phyloP scores from a whole-genome alignment of 1,139 yeast genomes.

The Diutina sp. region DNA sequence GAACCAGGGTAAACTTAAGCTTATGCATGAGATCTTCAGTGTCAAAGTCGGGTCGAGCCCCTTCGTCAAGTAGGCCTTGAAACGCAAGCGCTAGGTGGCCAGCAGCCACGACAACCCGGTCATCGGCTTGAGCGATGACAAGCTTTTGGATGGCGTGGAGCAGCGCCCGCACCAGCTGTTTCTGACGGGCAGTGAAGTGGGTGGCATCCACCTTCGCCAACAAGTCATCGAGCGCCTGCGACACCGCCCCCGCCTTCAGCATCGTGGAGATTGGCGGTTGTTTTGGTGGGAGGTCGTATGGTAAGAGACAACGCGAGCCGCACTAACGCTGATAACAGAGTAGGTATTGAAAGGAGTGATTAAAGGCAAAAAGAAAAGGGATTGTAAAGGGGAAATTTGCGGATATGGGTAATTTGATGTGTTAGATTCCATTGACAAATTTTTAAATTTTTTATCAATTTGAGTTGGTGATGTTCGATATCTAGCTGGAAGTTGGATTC shows the following conservation, averaged over 20 bases:
- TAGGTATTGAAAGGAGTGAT: too few species aligned
- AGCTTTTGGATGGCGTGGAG: neutral
- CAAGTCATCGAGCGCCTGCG: neutral
- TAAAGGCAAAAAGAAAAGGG: too few species aligned
- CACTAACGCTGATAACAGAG: too few species aligned
- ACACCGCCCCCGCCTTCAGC: neutral
- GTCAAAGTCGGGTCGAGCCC: neutral
- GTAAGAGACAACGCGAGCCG: too few species aligned
- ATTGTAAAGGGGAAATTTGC: too few species aligned
- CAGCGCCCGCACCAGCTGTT: neutral
- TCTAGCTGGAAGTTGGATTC: too few species aligned
- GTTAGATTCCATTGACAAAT: too few species aligned
- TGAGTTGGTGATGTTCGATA: too few species aligned
- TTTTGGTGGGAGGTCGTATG: too few species aligned
- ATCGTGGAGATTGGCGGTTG: neutral
- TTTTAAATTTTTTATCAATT: too few species aligned
- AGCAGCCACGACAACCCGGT: neutral
- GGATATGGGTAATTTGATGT: too few species aligned
- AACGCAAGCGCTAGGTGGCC: neutral
- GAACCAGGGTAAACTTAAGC: neutral
- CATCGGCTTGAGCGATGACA: neutral
- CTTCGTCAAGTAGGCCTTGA: neutral
- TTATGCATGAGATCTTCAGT: neutral
- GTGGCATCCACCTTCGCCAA: neutral
- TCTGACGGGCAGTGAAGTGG: neutral